A percentile compares a stretch with the other conserved stretches of the same genome.
Conservation (phyloP, 2,329 filamentous ascomycete species). For the Colletotrichum camelliae region DNA sequence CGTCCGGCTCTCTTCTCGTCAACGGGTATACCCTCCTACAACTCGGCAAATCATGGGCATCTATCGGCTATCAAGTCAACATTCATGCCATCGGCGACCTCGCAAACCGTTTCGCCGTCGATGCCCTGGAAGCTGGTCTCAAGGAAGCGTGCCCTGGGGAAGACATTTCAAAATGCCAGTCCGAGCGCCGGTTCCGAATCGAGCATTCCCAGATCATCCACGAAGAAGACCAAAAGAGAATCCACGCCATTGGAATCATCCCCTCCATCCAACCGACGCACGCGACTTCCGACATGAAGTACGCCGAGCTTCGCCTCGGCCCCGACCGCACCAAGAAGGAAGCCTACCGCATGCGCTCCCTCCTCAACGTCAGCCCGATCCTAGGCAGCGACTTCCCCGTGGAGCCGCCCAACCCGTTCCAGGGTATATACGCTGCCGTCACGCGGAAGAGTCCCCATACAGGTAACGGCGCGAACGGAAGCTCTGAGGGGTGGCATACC, state of each 20-base stretch:
- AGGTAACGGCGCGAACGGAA: slow-evolving; percentile 52
- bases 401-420: slow-evolving; percentile 70
- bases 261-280: slow-evolving; percentile 76
- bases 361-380: slow-evolving; percentile 59
- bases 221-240: slow-evolving; percentile 65
- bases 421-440: slow-evolving; percentile 73
- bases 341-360: slow-evolving; percentile 70
- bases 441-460: slow-evolving; percentile 65
- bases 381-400: slow-evolving; percentile 77
- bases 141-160: slow-evolving; percentile 53
- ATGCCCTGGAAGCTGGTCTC: slow-evolving; percentile 65
- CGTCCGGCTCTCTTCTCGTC: slow-evolving; percentile 69
- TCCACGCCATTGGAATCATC: slow-evolving; percentile 64
- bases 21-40: slow-evolving; percentile 63
- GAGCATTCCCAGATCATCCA: slow-evolving; percentile 76
- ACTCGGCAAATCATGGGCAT: slow-evolving; percentile 63
- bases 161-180: slow-evolving; percentile 55
- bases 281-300: slow-evolving; percentile 74
- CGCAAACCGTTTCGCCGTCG: slow-evolving; percentile 68
- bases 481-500: slow-evolving; percentile 59
- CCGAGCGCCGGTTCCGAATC: slow-evolving; percentile 66
- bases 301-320: slow-evolving; percentile 67
- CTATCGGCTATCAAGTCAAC: slow-evolving; percentile 69
- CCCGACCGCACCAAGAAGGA: slow-evolving; percentile 54
- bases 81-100: slow-evolving; percentile 76